Evolutionary conservation across 345 rosid species (phyloP).

Genomic region (Citrus cavaleriei): DNA sequence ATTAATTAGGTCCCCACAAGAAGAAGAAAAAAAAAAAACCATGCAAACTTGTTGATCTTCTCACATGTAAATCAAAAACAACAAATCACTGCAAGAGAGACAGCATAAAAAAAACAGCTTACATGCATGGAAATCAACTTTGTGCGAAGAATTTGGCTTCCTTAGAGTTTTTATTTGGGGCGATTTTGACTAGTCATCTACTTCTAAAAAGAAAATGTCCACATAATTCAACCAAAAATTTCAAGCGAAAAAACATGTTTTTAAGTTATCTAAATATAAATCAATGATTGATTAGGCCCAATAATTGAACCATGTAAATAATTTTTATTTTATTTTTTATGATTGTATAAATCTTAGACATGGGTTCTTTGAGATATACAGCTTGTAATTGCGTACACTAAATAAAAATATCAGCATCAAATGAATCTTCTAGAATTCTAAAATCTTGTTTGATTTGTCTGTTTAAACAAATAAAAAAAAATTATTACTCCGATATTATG

Average conservation of each 20-base stretch:
- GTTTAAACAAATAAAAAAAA: too few relatives aligned
- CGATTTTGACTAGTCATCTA: constrained; percentile 14
- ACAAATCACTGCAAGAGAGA: neutral
- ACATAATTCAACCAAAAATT: constrained; percentile 2
- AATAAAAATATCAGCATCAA: neutral
- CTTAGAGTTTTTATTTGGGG: neutral
- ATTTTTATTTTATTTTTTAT: neutral
- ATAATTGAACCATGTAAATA: neutral
- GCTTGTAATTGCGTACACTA: neutral
- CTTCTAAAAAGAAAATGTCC: constrained; percentile 13
- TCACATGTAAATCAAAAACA: neutral
- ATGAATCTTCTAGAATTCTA: neutral
- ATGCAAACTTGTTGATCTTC: neutral
- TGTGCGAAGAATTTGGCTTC: neutral
- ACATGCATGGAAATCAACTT: neutral
- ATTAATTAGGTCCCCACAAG: neutral
- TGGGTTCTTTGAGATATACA: neutral
- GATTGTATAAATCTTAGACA: neutral
- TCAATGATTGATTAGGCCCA: neutral
- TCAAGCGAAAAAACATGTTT: neutral
- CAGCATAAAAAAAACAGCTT: neutral
- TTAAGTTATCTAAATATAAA: neutral
- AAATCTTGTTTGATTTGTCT: too few relatives aligned
- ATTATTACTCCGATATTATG: too few relatives aligned
- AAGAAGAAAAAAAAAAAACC: neutral